phyloP scores from a whole-genome alignment of 2,329 filamentous ascomycete genomes.

The Penicillium vulpinum region DNA sequence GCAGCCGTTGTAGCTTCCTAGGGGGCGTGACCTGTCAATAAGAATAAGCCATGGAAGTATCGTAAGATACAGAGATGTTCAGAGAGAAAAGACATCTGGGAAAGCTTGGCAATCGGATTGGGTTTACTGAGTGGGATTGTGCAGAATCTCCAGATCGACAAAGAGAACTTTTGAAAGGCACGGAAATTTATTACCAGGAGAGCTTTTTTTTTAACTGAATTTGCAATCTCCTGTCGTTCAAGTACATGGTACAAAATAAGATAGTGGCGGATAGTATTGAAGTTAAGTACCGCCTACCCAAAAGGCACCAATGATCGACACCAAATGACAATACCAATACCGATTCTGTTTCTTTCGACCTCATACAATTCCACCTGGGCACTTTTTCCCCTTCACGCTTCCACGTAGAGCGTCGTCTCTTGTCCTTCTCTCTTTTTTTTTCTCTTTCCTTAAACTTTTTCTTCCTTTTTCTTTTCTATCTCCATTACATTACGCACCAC shows the following conservation, averaged over 20 bases:
- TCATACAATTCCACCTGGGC: slow-evolving; percentile 15
- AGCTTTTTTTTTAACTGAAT: background rate
- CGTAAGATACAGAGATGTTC: background rate
- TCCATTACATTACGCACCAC: background rate
- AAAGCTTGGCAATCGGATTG: slow-evolving; percentile 5
- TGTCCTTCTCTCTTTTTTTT: slow-evolving; percentile 7
- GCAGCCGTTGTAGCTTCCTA: background rate
- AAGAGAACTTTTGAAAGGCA: too few species aligned
- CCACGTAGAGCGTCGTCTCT: slow-evolving; percentile 14
- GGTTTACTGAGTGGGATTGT: background rate
- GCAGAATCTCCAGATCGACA: slow-evolving; percentile 8
- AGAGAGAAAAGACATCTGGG: too few species aligned
- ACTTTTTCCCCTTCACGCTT: slow-evolving; percentile 25
- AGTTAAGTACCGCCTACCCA: slow-evolving; percentile 10
- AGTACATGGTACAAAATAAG: slow-evolving; percentile 2
- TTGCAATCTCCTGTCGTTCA: background rate
- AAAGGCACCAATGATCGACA: slow-evolving; percentile 6
- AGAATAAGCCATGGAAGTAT: background rate
- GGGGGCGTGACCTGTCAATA: slow-evolving; percentile 5
- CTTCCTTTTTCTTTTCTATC: slow-evolving; percentile 11
- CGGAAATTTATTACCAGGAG: slow-evolving; percentile 1
- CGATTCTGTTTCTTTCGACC: slow-evolving; percentile 18
- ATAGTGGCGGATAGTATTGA: slow-evolving; percentile 1
- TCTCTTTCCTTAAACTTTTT: slow-evolving; percentile 18
- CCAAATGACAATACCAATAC: slow-evolving; percentile 11